Conservation (phyloP, 2,329 filamentous ascomycete genomes). For the Cercospora berteroae region DNA sequence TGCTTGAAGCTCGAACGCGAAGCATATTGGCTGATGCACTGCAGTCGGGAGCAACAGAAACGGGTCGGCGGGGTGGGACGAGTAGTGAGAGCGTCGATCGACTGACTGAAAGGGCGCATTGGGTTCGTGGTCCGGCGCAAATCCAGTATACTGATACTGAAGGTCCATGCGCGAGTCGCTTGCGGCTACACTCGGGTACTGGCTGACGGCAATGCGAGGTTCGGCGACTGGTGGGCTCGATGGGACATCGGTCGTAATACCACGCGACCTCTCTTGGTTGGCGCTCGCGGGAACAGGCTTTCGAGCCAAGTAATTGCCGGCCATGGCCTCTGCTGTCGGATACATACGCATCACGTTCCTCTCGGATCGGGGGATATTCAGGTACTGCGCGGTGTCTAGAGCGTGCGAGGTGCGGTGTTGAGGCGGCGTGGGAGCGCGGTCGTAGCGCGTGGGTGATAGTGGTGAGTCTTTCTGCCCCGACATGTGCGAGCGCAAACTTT, state of each 20-base stretch:
- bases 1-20: constrained; percentile 7
- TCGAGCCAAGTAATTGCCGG: neutral
- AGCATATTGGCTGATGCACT: constrained; percentile 1
- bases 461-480: neutral
- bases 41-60: constrained; percentile 4
- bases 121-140: neutral
- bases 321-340: neutral
- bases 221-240: neutral
- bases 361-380: neutral
- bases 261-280: neutral
- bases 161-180: neutral
- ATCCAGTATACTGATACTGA: neutral
- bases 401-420: neutral
- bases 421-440: neutral
- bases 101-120: neutral
- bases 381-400: neutral
- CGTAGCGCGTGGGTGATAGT: neutral
- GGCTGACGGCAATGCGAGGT: neutral
- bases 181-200: neutral
- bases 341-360: neutral
- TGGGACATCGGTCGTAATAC: neutral
- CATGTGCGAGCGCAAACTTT: neutral
- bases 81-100: neutral
- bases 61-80: neutral
- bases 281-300: neutral